Percentiles rank a stretch among this genome's conserved stretches.
Conservation (phyloP, 441 rosid species). For the Aquilaria agallochum region DNA sequence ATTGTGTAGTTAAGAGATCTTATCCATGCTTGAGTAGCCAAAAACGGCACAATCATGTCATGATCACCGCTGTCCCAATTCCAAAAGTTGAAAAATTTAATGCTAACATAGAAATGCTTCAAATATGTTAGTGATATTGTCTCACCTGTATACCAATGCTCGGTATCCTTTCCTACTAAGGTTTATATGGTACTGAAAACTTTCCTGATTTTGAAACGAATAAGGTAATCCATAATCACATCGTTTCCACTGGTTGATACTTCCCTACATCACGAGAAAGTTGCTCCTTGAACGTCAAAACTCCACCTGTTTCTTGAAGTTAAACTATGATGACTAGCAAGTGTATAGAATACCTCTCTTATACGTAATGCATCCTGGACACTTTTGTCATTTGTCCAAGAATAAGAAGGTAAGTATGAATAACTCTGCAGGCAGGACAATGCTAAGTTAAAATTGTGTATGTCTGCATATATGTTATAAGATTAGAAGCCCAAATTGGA, state of each 20-base stretch:
- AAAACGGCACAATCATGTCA: conserved; percentile 37
- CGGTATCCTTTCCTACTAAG: conserved; percentile 50
- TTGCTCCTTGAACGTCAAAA: conserved; percentile 3
- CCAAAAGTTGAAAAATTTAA: too few species aligned
- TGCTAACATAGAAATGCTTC: too few species aligned
- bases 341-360: conserved; percentile 31
- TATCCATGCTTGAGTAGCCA: conserved; percentile 42
- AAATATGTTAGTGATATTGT: neutral
- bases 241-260: conserved; percentile 41
- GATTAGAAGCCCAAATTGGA: too few species aligned
- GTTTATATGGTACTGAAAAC: conserved; percentile 33
- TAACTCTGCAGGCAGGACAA: conserved; percentile 31
- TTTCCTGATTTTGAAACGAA: conserved; percentile 18
- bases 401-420: conserved; percentile 27
- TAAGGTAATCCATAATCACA: conserved; percentile 46
- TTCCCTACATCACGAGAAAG: conserved; percentile 23
- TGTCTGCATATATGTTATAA: too few species aligned
- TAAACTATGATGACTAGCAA: neutral
- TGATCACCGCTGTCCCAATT: conserved; percentile 38
- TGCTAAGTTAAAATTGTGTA: neutral
- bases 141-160: conserved; percentile 63
- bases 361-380: conserved; percentile 52
- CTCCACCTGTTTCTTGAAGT: neutral
- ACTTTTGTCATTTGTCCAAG: conserved; percentile 52
- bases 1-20: conserved; percentile 32